Evolutionary conservation across 2,329 filamentous ascomycete species (phyloP).

Genomic region (Botrytis tulipae): DNA sequence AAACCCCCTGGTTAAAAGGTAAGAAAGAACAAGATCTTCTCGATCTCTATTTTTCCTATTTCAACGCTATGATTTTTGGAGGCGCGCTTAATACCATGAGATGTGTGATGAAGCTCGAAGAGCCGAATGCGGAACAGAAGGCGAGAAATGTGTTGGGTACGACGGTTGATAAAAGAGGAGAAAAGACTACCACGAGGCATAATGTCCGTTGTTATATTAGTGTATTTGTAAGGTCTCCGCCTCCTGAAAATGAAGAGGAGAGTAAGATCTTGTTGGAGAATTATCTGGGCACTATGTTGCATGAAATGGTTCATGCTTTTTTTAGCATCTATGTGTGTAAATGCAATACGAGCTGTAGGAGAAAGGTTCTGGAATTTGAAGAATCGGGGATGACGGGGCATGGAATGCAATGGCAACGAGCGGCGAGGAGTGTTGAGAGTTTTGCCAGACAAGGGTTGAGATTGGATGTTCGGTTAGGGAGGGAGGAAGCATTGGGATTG

Average conservation of each 20-base stretch:
- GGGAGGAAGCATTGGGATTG: conserved; percentile 14
- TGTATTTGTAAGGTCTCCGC: background rate
- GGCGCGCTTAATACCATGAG: conserved; percentile 14
- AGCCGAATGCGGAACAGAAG: conserved; percentile 3
- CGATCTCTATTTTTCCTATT: conserved; percentile 12
- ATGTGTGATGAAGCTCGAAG: conserved; percentile 8
- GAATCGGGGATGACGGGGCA: conserved; percentile 14
- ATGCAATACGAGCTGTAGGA: background rate
- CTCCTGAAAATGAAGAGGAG: background rate
- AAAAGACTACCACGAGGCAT: background rate
- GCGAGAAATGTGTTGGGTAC: background rate
- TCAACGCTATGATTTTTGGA: conserved; percentile 17
- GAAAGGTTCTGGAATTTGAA: background rate
- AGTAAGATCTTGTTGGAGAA: background rate
- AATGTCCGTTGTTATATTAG: conserved; percentile 6
- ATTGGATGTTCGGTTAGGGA: conserved; percentile 12
- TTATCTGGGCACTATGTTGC: conserved; percentile 18
- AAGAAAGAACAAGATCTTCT: conserved; percentile 14
- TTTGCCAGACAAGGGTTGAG: background rate
- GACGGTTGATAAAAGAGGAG: conserved; percentile 3
- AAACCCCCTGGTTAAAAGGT: conserved; percentile 15
- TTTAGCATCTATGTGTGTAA: conserved; percentile 22
- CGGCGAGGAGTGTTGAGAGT: conserved; percentile 2
- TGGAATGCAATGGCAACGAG: conserved; percentile 1
- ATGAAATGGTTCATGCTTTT: conserved; percentile 20